phyloP scores from a whole-genome alignment of 2,329 filamentous ascomycete genomes.

The Nemania sp. region DNA sequence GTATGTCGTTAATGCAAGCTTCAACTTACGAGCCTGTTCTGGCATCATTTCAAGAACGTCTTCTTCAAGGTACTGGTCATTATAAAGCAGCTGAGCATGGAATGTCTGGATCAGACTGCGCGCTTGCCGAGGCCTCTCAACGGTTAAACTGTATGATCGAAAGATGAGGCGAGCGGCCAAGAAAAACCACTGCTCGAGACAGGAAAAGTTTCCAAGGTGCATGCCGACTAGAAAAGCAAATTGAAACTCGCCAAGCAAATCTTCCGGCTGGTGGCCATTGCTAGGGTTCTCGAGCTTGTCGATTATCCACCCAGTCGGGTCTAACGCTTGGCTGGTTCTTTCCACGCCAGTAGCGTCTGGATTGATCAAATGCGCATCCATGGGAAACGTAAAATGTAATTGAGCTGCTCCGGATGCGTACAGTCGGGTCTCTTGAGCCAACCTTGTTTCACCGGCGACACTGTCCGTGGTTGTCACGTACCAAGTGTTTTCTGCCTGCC shows the following conservation, averaged over 20 bases:
- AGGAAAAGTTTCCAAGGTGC: slow-evolving; percentile 60
- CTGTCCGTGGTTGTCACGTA: slow-evolving; percentile 57
- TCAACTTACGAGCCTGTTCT: slow-evolving; percentile 42
- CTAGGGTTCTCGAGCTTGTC: slow-evolving; percentile 42
- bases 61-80: slow-evolving; percentile 52
- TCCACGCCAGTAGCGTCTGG: slow-evolving; percentile 32
- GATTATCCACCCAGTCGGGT: slow-evolving; percentile 52
- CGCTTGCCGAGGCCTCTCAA: slow-evolving; percentile 49
- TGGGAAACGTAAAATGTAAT: slow-evolving; percentile 38
- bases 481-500: slow-evolving; percentile 49
- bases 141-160: slow-evolving; percentile 51
- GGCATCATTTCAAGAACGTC: slow-evolving; percentile 46
- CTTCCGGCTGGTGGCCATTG: slow-evolving; percentile 37
- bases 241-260: slow-evolving; percentile 63
- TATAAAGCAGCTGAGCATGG: slow-evolving; percentile 59
- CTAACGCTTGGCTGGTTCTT: slow-evolving; percentile 39
- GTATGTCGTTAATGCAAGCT: slow-evolving; percentile 56
- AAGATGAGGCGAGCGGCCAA: slow-evolving; percentile 56
- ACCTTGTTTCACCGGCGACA: slow-evolving; percentile 47
- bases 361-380: slow-evolving; percentile 36
- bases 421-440: slow-evolving; percentile 47
- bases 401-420: slow-evolving; percentile 37
- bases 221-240: slow-evolving; percentile 61
- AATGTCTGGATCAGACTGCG: slow-evolving; percentile 53
- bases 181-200: slow-evolving; percentile 65